phyloP scores from a whole-genome alignment of 1,284 basidiomycete genomes.

The Ustilago trichophora region DNA sequence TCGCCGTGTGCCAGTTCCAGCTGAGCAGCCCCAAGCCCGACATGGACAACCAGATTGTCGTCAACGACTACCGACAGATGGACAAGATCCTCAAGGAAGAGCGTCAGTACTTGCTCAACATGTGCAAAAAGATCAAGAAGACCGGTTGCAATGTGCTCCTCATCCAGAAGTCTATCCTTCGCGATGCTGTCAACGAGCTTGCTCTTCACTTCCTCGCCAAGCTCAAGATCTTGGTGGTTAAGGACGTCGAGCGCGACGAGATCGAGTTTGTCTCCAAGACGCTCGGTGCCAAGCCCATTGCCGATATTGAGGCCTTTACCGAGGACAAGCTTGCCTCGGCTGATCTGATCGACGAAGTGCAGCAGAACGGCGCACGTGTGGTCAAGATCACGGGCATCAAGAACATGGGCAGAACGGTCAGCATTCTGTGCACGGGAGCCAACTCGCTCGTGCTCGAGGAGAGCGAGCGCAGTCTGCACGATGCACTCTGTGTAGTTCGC shows the following conservation, averaged over 20 bases:
- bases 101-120: conserved; percentile 94
- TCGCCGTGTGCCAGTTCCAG: conserved; percentile 98
- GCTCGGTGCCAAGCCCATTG: conserved; percentile 92
- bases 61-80: conserved; percentile 99
- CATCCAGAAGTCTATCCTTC: conserved; percentile 98
- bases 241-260: conserved; percentile 98
- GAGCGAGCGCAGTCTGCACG: conserved; percentile 94
- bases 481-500: conserved; percentile 96
- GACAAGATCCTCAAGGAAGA: conserved; percentile 99
- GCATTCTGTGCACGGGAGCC: conserved; percentile 91
- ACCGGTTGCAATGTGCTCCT: conserved; percentile 98
- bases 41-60: conserved; percentile 99
- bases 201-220: conserved; percentile 99
- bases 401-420: conserved; percentile 93
- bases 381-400: conserved; percentile 94
- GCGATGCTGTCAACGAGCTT: conserved; percentile 97
- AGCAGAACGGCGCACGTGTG: conserved; percentile 85
- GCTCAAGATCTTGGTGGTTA: conserved; percentile 95
- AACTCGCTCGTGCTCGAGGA: conserved; percentile 96
- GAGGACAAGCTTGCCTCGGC: conserved; percentile 98
- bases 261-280: conserved; percentile 97
- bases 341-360: conserved; percentile 91
- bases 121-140: conserved; percentile 99
- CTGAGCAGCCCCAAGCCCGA: conserved; percentile 97
- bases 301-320: conserved; percentile 98